These are phyloP conservation scores for Chaetomium tenue DNA, from an alignment of 495 filamentous ascomycete species.

Conservation along the genomic window DNA sequence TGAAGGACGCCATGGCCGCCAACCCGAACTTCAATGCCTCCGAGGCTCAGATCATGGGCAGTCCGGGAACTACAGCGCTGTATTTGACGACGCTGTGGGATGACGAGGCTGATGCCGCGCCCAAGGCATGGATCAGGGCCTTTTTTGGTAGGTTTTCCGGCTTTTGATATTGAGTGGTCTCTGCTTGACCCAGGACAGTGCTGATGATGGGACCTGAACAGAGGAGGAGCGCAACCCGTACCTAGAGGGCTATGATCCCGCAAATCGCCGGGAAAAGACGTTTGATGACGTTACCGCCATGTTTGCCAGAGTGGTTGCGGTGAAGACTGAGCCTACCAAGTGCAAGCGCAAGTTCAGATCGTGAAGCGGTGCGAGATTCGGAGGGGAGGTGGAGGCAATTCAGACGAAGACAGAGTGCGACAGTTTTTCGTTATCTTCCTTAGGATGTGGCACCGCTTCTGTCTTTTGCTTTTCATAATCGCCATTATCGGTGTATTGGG, in stretches of 20 bases:
- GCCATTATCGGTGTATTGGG: too few species aligned
- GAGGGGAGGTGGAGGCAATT: too few species aligned
- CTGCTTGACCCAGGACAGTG: not conserved
- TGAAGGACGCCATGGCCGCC: constrained; percentile 25
- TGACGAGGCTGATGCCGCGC: constrained; percentile 22
- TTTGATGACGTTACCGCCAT: not conserved
- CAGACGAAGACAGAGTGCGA: too few species aligned
- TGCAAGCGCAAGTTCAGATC: not conserved
- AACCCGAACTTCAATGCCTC: constrained; percentile 32
- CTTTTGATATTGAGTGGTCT: not conserved
- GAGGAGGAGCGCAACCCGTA: constrained; percentile 27
- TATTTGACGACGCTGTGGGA: constrained; percentile 32
- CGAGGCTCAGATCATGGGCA: constrained; percentile 21
- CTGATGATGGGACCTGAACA: constrained; percentile 6
- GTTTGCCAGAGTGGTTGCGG: not conserved
- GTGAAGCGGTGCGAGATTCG: not conserved
- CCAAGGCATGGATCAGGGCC: constrained; percentile 27
- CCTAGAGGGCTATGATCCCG: constrained; percentile 18
- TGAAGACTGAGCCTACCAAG: not conserved
- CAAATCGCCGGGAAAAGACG: not conserved
- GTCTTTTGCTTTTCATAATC: too few species aligned
- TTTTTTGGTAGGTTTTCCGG: constrained; percentile 29
- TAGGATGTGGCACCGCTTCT: too few species aligned
- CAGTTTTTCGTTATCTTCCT: too few species aligned
- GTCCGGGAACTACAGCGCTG: constrained; percentile 30